Evolutionary conservation across 495 filamentous ascomycete genomes (phyloP), one percentile per base, ranked within the genome.

Genomic region (Friedmanniomyces simplex): DNA sequence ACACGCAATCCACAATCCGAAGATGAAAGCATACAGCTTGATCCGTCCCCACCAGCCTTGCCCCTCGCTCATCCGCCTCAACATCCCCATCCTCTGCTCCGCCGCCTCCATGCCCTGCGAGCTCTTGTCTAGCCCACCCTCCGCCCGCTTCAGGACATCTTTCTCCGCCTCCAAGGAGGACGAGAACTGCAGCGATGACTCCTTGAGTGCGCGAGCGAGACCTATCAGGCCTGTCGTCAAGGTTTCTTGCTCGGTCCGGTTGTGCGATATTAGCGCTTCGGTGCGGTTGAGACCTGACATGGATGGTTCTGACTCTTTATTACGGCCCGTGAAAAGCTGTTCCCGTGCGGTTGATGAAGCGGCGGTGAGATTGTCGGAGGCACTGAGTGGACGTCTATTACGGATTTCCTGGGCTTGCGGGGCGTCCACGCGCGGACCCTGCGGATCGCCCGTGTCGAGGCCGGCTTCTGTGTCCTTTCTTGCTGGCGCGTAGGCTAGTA

Each of bases 41-140:
- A 95, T 80, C 52, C 90, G 67, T 18, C 86, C 90, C 86, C 80
- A 90, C 86, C 84, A 91, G 0, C 90, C 90, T 67, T 83, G 81
- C 11, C 89, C 89, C 74, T 95, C 90, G 21, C 81, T 88, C 80
- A 91, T 84, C 24, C 77, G 74, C 61, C 78, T 72, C 63, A 96
- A 66, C 66, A 75, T 74, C 0, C 87, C 85, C 84, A 98, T 93
- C 56, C 81, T 71, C 59, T 77, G 75, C 39, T 82, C 79, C 20
- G 91, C 85, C 0, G 80, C 82, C 42, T 88, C 83, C 76, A 98
- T 86, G 1, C 81, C 84, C 7, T 73, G 67, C 39, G 81, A 77
- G 61, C 86, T 94, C 69, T 79, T 81, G 65, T 91, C 87, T 52
- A 98, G 76, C 0, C 86, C 87, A 36, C 84, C 75, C 0, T 79